phyloP scores from a whole-genome alignment of 192 early-diverging fungal genomes.

The Coemansia sp. region DNA sequence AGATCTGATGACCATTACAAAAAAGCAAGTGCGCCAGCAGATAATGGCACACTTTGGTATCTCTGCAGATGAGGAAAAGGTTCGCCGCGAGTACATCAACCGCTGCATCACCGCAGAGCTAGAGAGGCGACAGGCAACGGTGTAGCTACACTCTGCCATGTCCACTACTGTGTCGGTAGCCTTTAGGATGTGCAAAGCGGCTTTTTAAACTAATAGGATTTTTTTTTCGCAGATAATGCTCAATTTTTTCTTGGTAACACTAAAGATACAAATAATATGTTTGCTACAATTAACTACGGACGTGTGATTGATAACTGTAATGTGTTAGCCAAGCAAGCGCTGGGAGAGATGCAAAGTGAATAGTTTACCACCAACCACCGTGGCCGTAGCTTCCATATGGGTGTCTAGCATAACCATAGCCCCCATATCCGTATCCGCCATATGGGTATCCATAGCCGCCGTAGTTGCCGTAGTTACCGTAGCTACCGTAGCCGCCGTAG shows the following conservation, averaged over 20 bases:
- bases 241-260: neutral
- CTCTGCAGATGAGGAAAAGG: conserved; percentile 66
- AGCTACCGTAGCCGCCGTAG: conserved; percentile 28
- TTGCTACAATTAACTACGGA: neutral
- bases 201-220: neutral
- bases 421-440: conserved; percentile 24
- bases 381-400: conserved; percentile 15
- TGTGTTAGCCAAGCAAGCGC: neutral
- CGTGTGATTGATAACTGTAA: neutral
- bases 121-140: conserved; percentile 25
- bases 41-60: conserved; percentile 74
- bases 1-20: conserved; percentile 97
- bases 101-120: conserved; percentile 66
- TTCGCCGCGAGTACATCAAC: conserved; percentile 86
- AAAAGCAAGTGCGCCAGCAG: conserved; percentile 97
- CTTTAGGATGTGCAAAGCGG: neutral
- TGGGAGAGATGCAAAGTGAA: too few relatives aligned
- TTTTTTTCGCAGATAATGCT: neutral
- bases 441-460: conserved; percentile 32
- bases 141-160: conserved; percentile 1
- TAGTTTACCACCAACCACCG: conserved; percentile 19
- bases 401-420: conserved; percentile 17
- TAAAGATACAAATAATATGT: neutral
- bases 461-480: conserved; percentile 29
- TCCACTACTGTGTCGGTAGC: neutral